Base-by-base conservation (phyloP, 352 stramenopile genomes). In the Thalassiosira hispida region DNA sequence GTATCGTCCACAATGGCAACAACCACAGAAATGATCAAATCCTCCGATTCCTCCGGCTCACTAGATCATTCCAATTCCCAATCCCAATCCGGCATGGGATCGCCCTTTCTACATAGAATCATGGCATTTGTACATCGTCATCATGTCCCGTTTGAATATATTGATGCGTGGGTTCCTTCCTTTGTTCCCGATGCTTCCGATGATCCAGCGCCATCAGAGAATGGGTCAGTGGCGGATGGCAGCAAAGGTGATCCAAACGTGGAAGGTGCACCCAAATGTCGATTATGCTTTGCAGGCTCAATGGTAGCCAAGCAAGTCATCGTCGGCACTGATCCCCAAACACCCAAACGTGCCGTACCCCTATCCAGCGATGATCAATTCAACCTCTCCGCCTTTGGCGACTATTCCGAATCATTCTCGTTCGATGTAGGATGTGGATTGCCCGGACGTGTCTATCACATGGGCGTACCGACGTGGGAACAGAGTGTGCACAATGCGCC, bases 381-480 rank as follows among this genome's bases (percentile, higher is more conserved):
- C 51, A 83, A 92, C 51, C 51, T 91, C 1, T 71, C 79, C 14
- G 82, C 85, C 0, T 93, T 93, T 63, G 88, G 88, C 27, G 85
- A 92, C 23, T 93, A 93, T 65, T 90, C 81, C 51, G 79, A 89
- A 73, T 88, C 84, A 23, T 93, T 93, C 74, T 91, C 84, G 2
- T 93, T 93, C 65, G 81, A 92, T 77, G 79, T 91, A 29, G 88
- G 88, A 0, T 92, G 85, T 53, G 88, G 88, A 33, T 59, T 93
- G 11, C 88, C 88, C n/a, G 88, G 88, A 16, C 46, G 85, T 29
- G 86, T 91, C 2, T 93, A 91, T 66, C 71, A 79, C 23, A 86
- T 77, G 57, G 85, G 85, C 16, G 64, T 90, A 23, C 75, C 78
- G 8, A 86, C 83, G 18, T 93, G 88, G 88, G 85, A 93, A 66